Evolutionary conservation across 208 protist genomes (phyloP).

Genomic region (Dictyostelium gargantuum): DNA sequence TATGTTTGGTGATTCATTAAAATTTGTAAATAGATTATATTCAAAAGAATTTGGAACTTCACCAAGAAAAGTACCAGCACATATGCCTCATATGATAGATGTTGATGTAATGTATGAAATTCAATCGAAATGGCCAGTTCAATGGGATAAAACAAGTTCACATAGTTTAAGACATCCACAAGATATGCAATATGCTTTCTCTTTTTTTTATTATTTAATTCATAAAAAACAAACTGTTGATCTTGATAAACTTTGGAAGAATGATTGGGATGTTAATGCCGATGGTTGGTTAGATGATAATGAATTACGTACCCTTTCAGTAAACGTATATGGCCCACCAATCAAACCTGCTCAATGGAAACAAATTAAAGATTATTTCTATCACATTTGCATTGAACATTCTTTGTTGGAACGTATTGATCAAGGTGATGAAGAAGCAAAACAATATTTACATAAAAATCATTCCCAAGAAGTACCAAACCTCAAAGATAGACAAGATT

Average conservation of each 20-base stretch:
- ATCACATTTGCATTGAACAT: not conserved
- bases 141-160: slow-evolving; percentile 85
- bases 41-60: slow-evolving; percentile 80
- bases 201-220: slow-evolving; percentile 88
- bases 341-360: not conserved
- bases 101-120: slow-evolving; percentile 81
- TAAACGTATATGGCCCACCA: slow-evolving; percentile 15
- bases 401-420: not conserved
- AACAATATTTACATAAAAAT: not conserved
- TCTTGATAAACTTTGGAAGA: not conserved
- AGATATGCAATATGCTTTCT: slow-evolving; percentile 90
- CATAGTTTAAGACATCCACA: slow-evolving; percentile 75
- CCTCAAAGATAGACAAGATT: not conserved
- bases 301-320: slow-evolving; percentile 67
- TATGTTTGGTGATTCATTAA: slow-evolving; percentile 88
- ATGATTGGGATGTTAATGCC: slow-evolving; percentile 64
- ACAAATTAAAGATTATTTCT: slow-evolving; percentile 3
- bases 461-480: not conserved
- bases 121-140: slow-evolving; percentile 75
- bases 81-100: slow-evolving; percentile 91
- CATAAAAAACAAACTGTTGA: slow-evolving; percentile 57
- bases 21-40: slow-evolving; percentile 85
- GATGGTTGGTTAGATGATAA: slow-evolving; percentile 70
- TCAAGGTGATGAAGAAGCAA: too few species aligned
- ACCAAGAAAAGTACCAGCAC: slow-evolving; percentile 84